A percentile compares a stretch with the other conserved stretches of the same genome.
These are phyloP conservation scores for Citrus glauca DNA, from an alignment of 345 rosid species.

Conservation along the genomic window DNA sequence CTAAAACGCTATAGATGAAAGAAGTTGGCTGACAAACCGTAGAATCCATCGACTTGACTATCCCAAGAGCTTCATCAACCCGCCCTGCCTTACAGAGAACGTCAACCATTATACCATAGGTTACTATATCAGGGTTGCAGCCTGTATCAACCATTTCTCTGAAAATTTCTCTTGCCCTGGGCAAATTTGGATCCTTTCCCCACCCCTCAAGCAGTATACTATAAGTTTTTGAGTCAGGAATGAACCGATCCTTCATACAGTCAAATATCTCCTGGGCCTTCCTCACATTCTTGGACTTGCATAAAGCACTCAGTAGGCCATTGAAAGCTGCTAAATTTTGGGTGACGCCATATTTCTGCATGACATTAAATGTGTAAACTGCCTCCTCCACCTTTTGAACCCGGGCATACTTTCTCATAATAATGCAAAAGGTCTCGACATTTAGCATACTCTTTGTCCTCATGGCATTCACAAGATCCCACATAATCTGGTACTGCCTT, in stretches of 20 bases:
- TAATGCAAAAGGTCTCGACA: constrained; percentile 80
- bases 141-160: constrained; percentile 63
- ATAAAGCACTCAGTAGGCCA: constrained; percentile 77
- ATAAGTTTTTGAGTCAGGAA: constrained; percentile 65
- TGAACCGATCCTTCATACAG: constrained; percentile 47
- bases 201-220: constrained; percentile 88
- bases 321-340: constrained; percentile 73
- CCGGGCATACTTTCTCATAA: constrained; percentile 85
- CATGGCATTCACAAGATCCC: constrained; percentile 83
- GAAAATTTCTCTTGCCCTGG: constrained; percentile 77
- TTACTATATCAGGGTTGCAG: constrained; percentile 80
- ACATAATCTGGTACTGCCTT: constrained; percentile 80
- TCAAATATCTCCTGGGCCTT: constrained; percentile 88
- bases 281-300: constrained; percentile 87
- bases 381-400: constrained; percentile 81
- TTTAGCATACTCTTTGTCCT: constrained; percentile 60
- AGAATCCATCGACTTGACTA: constrained; percentile 62
- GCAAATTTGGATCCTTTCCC: constrained; percentile 86
- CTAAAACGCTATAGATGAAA: constrained; percentile 76
- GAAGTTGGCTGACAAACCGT: constrained; percentile 53
- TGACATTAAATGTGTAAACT: constrained; percentile 73
- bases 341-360: constrained; percentile 67
- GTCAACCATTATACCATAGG: constrained; percentile 82
- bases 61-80: constrained; percentile 78
- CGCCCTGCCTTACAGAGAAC: constrained; percentile 86